Percentiles rank a stretch among this genome's conserved stretches.
These are phyloP conservation scores for Aspergillus costaricaensis DNA, from an alignment of 2,329 filamentous ascomycete species.

Conservation along the genomic window DNA sequence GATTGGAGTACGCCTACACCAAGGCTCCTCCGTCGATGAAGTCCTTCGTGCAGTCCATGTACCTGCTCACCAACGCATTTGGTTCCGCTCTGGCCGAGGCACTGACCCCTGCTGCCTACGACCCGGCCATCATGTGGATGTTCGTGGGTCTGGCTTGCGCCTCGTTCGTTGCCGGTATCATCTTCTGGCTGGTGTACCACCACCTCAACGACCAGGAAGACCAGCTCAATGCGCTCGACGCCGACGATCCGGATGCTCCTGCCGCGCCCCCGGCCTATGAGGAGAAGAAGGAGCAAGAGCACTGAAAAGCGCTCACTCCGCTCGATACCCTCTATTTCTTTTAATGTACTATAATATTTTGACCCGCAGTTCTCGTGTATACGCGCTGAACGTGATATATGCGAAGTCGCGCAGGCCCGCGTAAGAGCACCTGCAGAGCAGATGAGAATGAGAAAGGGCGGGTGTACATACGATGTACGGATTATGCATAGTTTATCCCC, in stretches of 20 bases:
- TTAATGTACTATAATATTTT: constrained; percentile 10
- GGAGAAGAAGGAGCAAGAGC: constrained; percentile 11
- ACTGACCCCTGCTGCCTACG: constrained; percentile 60
- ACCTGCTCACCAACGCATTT: constrained; percentile 60
- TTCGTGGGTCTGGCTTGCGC: constrained; percentile 59
- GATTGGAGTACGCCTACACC: constrained; percentile 72
- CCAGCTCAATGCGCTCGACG: constrained; percentile 53
- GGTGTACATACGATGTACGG: constrained; percentile 8
- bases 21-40: constrained; percentile 72
- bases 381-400: constrained; percentile 1
- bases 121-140: constrained; percentile 69
- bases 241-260: constrained; percentile 32
- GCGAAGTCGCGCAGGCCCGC: constrained; percentile 13
- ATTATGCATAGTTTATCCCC: not conserved
- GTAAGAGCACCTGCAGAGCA: constrained; percentile 6
- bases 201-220: constrained; percentile 53
- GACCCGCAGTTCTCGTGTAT: not conserved
- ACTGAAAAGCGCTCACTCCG: not conserved
- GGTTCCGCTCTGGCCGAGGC: constrained; percentile 63
- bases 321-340: not conserved
- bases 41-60: constrained; percentile 60
- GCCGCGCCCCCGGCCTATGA: not conserved
- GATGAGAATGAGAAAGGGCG: not conserved
- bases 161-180: constrained; percentile 51
- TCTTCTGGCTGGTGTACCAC: constrained; percentile 57